These are phyloP conservation scores for Naganishia vaughanmartiniae DNA, from an alignment of 768 basidiomycete species.

Conservation along the genomic window DNA sequence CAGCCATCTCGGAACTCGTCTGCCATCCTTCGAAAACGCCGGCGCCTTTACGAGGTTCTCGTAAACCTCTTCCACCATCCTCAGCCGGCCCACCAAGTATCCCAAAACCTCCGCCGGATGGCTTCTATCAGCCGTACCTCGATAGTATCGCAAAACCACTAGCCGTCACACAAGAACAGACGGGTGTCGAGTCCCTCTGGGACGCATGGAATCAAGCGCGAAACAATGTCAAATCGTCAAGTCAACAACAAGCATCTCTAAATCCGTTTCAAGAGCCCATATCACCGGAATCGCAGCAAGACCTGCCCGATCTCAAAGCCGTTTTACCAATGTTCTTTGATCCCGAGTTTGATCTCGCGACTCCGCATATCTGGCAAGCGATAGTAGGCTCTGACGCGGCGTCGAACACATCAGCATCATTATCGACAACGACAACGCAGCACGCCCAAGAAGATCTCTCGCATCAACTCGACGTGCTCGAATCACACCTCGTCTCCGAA, in stretches of 20 bases:
- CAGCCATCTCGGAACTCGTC: constrained; percentile 27
- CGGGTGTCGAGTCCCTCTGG: constrained; percentile 19
- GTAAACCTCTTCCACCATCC: constrained; percentile 66
- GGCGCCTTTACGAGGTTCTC: constrained; percentile 76
- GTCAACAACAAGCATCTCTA: neutral
- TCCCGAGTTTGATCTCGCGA: constrained; percentile 71
- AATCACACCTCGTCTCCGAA: constrained; percentile 89
- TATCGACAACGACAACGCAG: constrained; percentile 33
- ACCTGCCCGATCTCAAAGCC: constrained; percentile 63
- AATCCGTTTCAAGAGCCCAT: neutral
- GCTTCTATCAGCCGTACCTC: constrained; percentile 50
- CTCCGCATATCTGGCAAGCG: constrained; percentile 73
- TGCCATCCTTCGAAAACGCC: constrained; percentile 54
- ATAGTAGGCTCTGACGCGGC: constrained; percentile 41
- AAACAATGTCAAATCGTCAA: neutral
- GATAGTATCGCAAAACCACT: constrained; percentile 62
- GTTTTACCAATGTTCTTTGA: constrained; percentile 82
- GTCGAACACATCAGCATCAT: no score
- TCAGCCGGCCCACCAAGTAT: constrained; percentile 60
- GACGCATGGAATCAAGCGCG: constrained; percentile 15
- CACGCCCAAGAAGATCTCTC: constrained; percentile 86
- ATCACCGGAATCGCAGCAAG: neutral
- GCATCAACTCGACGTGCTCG: constrained; percentile 86
- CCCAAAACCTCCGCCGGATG: constrained; percentile 50
- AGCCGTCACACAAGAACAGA: constrained; percentile 52